Percentiles rank a stretch among this genome's conserved stretches.
Evolutionary conservation across 228 moss, liverwort and hornwort genomes (phyloP).

Genomic region (Sphagnum fallax): DNA sequence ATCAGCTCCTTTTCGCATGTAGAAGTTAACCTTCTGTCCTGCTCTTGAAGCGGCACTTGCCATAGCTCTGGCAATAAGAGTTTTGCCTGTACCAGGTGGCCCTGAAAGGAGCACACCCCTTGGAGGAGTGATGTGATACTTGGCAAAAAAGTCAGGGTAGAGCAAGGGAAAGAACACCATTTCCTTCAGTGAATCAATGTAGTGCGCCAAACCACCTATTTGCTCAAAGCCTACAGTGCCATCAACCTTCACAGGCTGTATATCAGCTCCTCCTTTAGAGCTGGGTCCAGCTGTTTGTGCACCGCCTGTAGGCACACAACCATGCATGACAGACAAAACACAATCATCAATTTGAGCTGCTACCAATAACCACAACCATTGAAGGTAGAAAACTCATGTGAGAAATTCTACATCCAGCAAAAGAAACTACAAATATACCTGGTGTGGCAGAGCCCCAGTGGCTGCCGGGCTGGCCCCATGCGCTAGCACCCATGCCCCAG

Average conservation of each 20-base stretch:
- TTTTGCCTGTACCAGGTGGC: conserved; percentile 65
- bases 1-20: conserved; percentile 87
- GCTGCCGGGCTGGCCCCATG: conserved; percentile 51
- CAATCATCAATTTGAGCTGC: no score
- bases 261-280: conserved; percentile 83
- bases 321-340: no score
- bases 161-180: conserved; percentile 86
- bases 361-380: no score
- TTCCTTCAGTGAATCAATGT: conserved; percentile 82
- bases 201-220: conserved; percentile 74
- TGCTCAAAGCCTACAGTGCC: conserved; percentile 77
- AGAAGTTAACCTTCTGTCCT: conserved; percentile 80
- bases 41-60: conserved; percentile 72
- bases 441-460: conserved; percentile 45
- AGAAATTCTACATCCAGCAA: not conserved
- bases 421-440: conserved; percentile 6
- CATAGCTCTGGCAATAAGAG: conserved; percentile 62
- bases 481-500: conserved; percentile 50
- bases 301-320: conserved; percentile 20
- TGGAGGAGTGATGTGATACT: conserved; percentile 71
- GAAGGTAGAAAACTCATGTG: no score
- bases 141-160: conserved; percentile 77
- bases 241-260: conserved; percentile 84
- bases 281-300: conserved; percentile 75
- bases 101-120: conserved; percentile 66